Evolutionary conservation across 495 filamentous ascomycete species (phyloP).

Genomic region (Choiromyces venosus): DNA sequence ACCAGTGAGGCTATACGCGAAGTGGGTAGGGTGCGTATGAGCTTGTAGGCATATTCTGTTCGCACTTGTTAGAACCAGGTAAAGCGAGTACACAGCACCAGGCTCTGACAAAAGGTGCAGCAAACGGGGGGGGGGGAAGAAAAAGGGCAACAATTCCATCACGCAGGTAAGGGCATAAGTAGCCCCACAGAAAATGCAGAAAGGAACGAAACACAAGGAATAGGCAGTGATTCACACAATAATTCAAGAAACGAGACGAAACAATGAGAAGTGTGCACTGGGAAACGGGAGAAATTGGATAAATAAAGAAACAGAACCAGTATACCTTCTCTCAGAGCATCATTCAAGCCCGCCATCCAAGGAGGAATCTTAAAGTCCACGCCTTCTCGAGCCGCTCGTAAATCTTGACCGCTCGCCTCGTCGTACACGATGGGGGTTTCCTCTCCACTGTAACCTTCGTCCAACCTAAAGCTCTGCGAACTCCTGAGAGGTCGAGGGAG

Average conservation of each 20-base stretch:
- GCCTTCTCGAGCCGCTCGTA: constrained; percentile 28
- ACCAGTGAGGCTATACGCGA: constrained; percentile 41
- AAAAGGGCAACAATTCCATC: constrained; percentile 3
- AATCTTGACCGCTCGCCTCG: constrained; percentile 34
- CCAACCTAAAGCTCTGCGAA: constrained; percentile 39
- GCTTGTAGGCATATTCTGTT: constrained; percentile 42
- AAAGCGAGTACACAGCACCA: constrained; percentile 2
- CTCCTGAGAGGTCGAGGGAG: constrained; percentile 24
- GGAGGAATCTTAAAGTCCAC: constrained; percentile 36
- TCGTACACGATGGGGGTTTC: constrained; percentile 37
- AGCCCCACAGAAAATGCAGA: not conserved
- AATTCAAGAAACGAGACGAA: constrained; percentile 5
- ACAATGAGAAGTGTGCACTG: not conserved
- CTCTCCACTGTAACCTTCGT: constrained; percentile 42
- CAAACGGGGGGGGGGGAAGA: constrained; percentile 16
- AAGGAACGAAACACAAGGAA: constrained; percentile 10
- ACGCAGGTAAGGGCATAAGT: constrained; percentile 13
- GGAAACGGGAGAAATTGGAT: not conserved
- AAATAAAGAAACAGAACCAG: constrained; percentile 17
- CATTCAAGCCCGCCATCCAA: constrained; percentile 39
- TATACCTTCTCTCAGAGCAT: constrained; percentile 39
- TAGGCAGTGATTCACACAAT: constrained; percentile 4
- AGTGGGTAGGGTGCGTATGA: constrained; percentile 41
- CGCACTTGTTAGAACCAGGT: constrained; percentile 4
- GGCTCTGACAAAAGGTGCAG: constrained; percentile 6